A percentile compares a stretch with the other conserved stretches of the same genome.
phyloP scores from a whole-genome alignment of 2,329 filamentous ascomycete genomes.

The Fusarium napiforme region DNA sequence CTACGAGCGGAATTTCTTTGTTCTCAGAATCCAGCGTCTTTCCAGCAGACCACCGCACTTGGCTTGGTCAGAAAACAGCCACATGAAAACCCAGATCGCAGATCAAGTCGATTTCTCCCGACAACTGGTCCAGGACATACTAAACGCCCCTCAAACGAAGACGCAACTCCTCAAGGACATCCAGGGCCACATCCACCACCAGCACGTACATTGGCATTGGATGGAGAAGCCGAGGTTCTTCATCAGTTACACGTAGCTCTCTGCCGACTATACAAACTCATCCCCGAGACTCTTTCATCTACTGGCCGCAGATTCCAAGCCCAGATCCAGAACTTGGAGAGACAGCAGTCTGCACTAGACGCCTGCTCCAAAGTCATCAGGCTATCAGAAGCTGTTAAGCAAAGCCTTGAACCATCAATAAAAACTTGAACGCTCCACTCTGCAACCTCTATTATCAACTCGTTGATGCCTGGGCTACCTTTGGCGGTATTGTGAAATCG shows the following conservation, averaged over 20 bases:
- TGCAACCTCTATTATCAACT: background rate
- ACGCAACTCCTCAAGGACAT: background rate
- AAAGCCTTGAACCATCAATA: background rate
- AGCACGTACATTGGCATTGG: background rate
- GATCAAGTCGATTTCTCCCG: background rate
- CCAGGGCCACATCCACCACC: background rate
- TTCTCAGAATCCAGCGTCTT: background rate
- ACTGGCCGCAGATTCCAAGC: background rate
- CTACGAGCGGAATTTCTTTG: background rate
- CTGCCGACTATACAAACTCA: background rate
- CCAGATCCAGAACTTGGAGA: background rate
- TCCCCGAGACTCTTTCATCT: background rate
- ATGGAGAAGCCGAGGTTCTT: background rate
- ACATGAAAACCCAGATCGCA: accelerated
- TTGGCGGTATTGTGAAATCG: background rate
- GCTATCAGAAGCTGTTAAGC: background rate
- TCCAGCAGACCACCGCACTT: background rate
- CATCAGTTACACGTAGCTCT: background rate
- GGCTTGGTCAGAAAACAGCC: accelerated
- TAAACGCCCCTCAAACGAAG: background rate
- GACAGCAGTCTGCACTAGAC: background rate
- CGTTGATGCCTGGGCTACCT: background rate
- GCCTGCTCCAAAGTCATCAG: background rate
- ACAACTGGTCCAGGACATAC: background rate
- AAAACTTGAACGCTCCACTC: background rate